Evolutionary conservation across 768 basidiomycete species (phyloP), one percentile per base, ranked within the genome.

Genomic region (Leccinum boreale): DNA sequence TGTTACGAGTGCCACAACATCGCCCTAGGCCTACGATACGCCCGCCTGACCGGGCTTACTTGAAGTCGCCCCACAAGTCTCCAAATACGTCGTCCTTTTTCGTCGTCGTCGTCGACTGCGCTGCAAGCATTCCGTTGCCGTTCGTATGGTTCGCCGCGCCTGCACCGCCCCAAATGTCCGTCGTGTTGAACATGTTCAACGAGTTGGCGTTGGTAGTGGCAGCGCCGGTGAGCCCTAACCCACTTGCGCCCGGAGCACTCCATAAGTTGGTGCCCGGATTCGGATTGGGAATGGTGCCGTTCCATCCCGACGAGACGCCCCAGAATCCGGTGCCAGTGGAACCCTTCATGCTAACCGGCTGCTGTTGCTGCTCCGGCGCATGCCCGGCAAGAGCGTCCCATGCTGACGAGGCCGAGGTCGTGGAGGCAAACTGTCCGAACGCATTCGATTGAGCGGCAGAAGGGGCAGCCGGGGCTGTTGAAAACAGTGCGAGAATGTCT

Each of bases 51-150:
- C 15, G 35, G 17, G 2, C 17, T 39, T 52, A 92, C 78, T 91
- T 91, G 72, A 90, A 90, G 39, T 85, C 83, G 50, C 89, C 89
- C 91, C 91, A 92, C 50, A 93, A 71, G 72, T 92, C 89, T 7
- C 87, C 89, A 67, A 92, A 92, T 7, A 77, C 85, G 64, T 93
- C 90, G 60, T 91, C 90, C 72, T 82, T 87, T 77, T 88, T 86
- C 58, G 74, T 68, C 50, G 67, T 68, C n/a, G 74, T 24, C 1
- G 75, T 60, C 3, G 29, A 33, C 52, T 71, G 67, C 26, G 70
- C 59, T 23, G 60, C 66, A 52, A 67, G 66, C 60, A 76, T 61
- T 54, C 69, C 72, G 57, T 45, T 45, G 21, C 76, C 79, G 15
- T 72, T 50, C 62, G 80, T 77, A 31, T 17, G 14, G 12, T 64